A percentile compares a stretch with the other conserved stretches of the same genome.
Conservation (phyloP, 1,139 yeast genomes). For the Hemisphaericaspora subhashii region DNA sequence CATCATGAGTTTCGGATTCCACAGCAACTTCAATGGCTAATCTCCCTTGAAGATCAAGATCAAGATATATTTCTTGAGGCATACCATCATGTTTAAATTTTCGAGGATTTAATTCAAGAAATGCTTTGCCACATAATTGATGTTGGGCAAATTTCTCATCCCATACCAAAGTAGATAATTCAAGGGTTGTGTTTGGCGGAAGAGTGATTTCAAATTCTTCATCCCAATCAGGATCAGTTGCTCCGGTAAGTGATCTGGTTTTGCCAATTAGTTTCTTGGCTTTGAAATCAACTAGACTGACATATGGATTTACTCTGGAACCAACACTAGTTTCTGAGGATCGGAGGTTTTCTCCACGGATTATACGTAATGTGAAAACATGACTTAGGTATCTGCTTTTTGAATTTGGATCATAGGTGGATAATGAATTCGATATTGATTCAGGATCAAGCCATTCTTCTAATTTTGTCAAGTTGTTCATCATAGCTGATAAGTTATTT, state of each 20-base stretch:
- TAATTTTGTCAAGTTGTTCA: constrained; percentile 54
- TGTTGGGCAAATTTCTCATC: constrained; percentile 62
- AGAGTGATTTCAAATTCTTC: constrained; percentile 74
- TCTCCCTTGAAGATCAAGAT: constrained; percentile 69
- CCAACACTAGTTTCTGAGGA: constrained; percentile 41
- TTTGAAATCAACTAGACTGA: constrained; percentile 63
- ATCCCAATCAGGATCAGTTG: constrained; percentile 81
- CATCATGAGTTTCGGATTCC: constrained; percentile 77
- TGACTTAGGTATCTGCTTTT: constrained; percentile 43
- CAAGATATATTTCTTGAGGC: constrained; percentile 59
- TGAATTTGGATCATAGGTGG: constrained; percentile 30
- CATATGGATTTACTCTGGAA: constrained; percentile 57
- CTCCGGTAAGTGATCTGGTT: constrained; percentile 64
- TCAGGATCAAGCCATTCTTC: constrained; percentile 69
- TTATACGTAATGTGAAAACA: constrained; percentile 64
- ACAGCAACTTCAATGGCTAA: constrained; percentile 65
- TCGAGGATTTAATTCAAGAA: constrained; percentile 62
- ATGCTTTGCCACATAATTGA: constrained; percentile 68
- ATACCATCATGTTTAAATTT: constrained; percentile 69
- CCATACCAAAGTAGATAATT: constrained; percentile 71
- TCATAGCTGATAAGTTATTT: constrained; percentile 67
- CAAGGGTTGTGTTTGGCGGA: constrained; percentile 38
- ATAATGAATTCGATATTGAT: constrained; percentile 49
- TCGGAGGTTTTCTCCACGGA: constrained; percentile 67
- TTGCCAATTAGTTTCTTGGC: constrained; percentile 62